phyloP scores from a whole-genome alignment of 176 grass and related monocot species.

The Dendrocalamus sinicus region DNA sequence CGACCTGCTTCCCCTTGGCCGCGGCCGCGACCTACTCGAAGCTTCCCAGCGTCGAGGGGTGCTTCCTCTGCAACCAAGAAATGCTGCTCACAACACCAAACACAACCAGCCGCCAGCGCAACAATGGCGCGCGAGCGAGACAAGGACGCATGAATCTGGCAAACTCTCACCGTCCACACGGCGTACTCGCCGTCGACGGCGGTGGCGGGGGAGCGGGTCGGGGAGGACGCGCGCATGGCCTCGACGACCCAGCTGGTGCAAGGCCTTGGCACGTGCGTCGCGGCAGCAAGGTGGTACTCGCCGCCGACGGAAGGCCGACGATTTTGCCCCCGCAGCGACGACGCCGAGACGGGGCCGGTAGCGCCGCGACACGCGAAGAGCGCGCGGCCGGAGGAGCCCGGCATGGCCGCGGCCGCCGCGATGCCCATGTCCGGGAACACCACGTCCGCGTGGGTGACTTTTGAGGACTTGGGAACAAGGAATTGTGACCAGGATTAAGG shows the following conservation, averaged over 20 bases:
- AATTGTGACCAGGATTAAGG: no score
- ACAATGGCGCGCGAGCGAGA: neutral
- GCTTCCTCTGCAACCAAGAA: slow-evolving; percentile 53
- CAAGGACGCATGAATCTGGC: neutral
- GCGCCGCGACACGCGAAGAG: slow-evolving; percentile 50
- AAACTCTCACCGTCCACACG: slow-evolving; percentile 70
- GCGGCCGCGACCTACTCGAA: slow-evolving; percentile 75
- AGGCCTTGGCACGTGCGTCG: slow-evolving; percentile 1
- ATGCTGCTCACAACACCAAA: neutral
- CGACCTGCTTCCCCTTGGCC: slow-evolving; percentile 68
- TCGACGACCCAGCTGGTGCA: slow-evolving; percentile 65
- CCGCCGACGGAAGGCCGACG: slow-evolving; percentile 27
- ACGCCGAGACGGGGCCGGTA: slow-evolving; percentile 2
- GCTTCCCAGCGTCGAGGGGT: slow-evolving; percentile 77
- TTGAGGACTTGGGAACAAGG: no score
- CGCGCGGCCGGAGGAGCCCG: slow-evolving; percentile 32
- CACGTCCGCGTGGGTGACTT: no score
- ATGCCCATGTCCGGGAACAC: slow-evolving; percentile 76
- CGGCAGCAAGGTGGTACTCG: neutral
- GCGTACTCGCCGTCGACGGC: slow-evolving; percentile 48
- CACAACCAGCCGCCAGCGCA: neutral
- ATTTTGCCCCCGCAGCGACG: slow-evolving; percentile 37
- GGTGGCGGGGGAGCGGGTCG: slow-evolving; percentile 50
- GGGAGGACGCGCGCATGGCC: slow-evolving; percentile 82
- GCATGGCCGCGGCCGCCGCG: slow-evolving; percentile 48